These are phyloP conservation scores for Cercospora canescens DNA, from an alignment of 2,329 filamentous ascomycete species.

Conservation along the genomic window DNA sequence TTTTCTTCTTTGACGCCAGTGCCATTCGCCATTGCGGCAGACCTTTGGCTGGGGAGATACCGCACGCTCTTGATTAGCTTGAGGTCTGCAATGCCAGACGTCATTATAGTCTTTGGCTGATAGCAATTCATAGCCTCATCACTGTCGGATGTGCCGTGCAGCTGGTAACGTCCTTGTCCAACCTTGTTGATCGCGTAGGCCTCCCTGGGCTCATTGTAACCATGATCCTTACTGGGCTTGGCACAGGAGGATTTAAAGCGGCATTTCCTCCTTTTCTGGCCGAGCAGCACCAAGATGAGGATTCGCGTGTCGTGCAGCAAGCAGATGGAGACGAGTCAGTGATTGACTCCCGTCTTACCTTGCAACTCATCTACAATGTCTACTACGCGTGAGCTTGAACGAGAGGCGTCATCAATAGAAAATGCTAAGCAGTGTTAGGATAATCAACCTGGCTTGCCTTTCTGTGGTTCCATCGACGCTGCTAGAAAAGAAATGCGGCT, in stretches of 20 bases:
- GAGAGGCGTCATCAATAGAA: background rate
- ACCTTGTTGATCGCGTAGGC: background rate
- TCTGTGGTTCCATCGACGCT: constrained; percentile 12
- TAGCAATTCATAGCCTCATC: constrained; percentile 7
- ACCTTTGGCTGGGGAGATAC: constrained; percentile 12
- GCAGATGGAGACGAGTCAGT: background rate
- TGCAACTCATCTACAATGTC: constrained; percentile 19
- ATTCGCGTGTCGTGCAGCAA: background rate
- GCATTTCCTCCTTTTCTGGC: constrained; percentile 9
- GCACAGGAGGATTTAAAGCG: constrained; percentile 12
- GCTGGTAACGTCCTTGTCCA: constrained; percentile 9
- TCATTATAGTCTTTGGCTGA: no score
- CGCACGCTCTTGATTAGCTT: constrained; percentile 7
- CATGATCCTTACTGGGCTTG: constrained; percentile 12
- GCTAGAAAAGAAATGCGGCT: constrained; percentile 10
- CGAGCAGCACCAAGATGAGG: background rate
- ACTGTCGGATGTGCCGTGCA: constrained; percentile 11
- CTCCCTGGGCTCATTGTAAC: constrained; percentile 1
- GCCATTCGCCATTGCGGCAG: constrained; percentile 10
- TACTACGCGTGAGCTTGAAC: constrained; percentile 11
- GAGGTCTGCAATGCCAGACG: no score
- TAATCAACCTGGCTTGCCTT: constrained; percentile 16
- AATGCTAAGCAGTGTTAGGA: background rate
- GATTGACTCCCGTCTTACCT: constrained; percentile 14
- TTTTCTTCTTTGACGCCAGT: constrained; percentile 12